These are phyloP conservation scores for Saururus chinensis DNA, from an alignment of 164 flowering plant genomes.

Conservation along the genomic window DNA sequence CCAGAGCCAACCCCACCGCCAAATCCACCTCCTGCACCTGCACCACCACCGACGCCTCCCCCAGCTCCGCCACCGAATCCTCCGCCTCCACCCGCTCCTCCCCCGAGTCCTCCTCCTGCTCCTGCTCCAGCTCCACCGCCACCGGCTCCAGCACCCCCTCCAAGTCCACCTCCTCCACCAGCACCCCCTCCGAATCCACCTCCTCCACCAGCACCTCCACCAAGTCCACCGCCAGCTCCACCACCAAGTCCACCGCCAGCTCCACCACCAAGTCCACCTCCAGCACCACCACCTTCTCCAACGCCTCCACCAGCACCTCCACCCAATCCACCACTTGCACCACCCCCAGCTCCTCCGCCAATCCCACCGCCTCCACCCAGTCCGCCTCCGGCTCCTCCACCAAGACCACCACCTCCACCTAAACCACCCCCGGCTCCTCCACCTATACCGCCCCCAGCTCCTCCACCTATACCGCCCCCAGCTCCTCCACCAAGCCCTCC, in stretches of 20 bases:
- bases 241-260: not conserved
- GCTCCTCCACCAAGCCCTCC: not conserved
- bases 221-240: not conserved
- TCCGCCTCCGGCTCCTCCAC: constrained; percentile 5
- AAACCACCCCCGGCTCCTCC: not conserved
- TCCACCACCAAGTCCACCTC: constrained; percentile 1
- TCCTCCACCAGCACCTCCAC: not conserved
- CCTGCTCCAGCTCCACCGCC: not conserved
- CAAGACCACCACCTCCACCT: constrained; percentile 3
- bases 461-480: constrained; percentile 7
- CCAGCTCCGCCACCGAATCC: not conserved
- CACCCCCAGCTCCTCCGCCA: constrained; percentile 2
- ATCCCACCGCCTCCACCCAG: constrained; percentile 3
- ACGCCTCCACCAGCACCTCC: not conserved
- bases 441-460: constrained; percentile 2
- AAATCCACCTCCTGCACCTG: not conserved
- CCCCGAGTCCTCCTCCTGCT: not conserved
- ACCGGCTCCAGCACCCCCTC: not conserved
- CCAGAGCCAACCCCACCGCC: not conserved
- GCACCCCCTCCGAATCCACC: not conserved
- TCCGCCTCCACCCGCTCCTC: not conserved
- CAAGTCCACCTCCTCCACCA: not conserved
- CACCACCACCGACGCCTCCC: not conserved
- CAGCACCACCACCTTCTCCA: not conserved
- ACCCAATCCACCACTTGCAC: not conserved